Conservation (phyloP, 148 eudicot species). For the Spergularia marina region DNA sequence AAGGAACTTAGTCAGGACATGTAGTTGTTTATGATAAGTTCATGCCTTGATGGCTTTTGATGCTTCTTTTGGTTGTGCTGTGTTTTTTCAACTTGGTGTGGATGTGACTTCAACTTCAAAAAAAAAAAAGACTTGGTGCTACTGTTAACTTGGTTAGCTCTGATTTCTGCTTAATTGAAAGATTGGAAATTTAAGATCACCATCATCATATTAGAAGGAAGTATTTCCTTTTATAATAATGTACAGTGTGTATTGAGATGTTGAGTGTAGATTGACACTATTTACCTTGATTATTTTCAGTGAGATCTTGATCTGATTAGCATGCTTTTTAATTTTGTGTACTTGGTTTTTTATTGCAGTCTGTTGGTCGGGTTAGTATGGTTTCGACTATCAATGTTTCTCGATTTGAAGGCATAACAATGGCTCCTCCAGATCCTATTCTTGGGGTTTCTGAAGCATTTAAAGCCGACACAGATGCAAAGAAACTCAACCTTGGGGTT, state of each 20-base stretch:
- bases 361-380: slow-evolving; percentile 57
- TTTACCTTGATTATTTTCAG: not conserved
- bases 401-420: slow-evolving; percentile 71
- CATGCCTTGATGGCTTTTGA: too few species aligned
- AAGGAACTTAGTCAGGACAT: not conserved
- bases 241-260: not conserved
- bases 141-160: too few species aligned
- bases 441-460: slow-evolving; percentile 98
- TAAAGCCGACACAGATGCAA: slow-evolving; percentile 74
- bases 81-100: too few species aligned
- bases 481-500: slow-evolving; percentile 95
- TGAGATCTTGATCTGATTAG: not conserved
- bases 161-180: not conserved
- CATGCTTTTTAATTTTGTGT: not conserved
- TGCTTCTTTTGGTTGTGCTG: too few species aligned
- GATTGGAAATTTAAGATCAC: not conserved
- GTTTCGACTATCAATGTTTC: slow-evolving; percentile 65
- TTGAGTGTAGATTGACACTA: too few species aligned
- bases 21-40: not conserved
- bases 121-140: not conserved
- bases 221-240: not conserved
- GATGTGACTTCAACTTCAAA: too few species aligned
- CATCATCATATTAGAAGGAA: not conserved
- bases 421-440: slow-evolving; percentile 99
- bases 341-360: slow-evolving; percentile 37